phyloP scores from a whole-genome alignment of 1,139 yeast genomes.

The Yamadazyma buinensis region DNA sequence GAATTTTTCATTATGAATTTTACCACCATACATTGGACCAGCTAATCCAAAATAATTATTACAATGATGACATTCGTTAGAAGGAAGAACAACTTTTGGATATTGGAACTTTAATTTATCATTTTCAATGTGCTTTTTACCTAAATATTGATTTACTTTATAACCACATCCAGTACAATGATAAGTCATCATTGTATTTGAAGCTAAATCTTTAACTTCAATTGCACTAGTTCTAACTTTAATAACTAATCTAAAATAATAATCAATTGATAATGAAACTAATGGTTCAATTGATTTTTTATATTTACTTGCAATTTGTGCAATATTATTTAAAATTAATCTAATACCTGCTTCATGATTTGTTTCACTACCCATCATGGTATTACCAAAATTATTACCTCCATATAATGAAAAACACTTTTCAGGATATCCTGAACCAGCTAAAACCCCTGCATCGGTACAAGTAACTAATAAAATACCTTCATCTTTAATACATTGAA shows the following conservation, averaged over 20 bases:
- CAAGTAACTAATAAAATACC: conserved; percentile 89
- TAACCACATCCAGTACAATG: conserved; percentile 90
- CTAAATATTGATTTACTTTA: conserved; percentile 67
- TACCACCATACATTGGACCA: conserved; percentile 96
- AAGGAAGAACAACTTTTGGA: conserved; percentile 33
- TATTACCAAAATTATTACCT: conserved; percentile 64
- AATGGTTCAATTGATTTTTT: conserved; percentile 85
- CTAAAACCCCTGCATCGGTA: conserved; percentile 92
- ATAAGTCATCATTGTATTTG: conserved; percentile 73
- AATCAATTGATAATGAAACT: conserved; percentile 81
- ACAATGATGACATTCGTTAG: conserved; percentile 67
- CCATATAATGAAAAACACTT: conserved; percentile 94
- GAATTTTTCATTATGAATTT: conserved; percentile 65
- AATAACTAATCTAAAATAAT: conserved; percentile 83
- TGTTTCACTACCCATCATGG: conserved; percentile 71
- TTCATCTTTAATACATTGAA: conserved; percentile 74
- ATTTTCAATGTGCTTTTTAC: conserved; percentile 45
- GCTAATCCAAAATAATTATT: conserved; percentile 69
- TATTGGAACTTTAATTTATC: conserved; percentile 27
- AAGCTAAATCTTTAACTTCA: conserved; percentile 69
- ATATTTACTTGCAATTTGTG: conserved; percentile 84
- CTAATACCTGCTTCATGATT: conserved; percentile 93
- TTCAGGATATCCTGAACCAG: conserved; percentile 95
- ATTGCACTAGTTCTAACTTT: conserved; percentile 74
- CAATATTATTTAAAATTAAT: conserved; percentile 71